Percentiles rank a stretch among this genome's conserved stretches.
Conservation (phyloP, 805 yeast genomes). For the Candida gorgasii region DNA sequence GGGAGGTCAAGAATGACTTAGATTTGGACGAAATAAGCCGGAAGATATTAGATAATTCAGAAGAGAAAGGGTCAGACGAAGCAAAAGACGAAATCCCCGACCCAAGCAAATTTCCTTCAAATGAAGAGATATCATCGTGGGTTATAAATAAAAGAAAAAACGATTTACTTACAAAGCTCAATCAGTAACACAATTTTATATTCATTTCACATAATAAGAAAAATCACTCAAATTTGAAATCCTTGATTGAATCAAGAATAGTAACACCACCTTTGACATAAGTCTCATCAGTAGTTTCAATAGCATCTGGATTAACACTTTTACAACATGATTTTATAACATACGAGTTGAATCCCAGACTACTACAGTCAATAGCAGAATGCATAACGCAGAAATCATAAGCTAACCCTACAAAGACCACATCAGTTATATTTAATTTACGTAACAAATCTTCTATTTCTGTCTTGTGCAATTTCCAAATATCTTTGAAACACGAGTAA, state of each 20-base stretch:
- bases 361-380: conserved; percentile 70
- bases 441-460: conserved; percentile 55
- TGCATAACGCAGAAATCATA: conserved; percentile 82
- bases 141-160: conserved; percentile 47
- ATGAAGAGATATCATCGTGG: conserved; percentile 44
- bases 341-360: conserved; percentile 59
- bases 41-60: neutral
- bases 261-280: conserved; percentile 37
- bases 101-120: neutral
- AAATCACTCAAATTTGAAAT: conserved; percentile 12
- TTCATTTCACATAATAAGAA: too few relatives aligned
- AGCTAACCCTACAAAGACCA: conserved; percentile 80
- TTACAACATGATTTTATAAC: conserved; percentile 59
- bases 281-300: conserved; percentile 29
- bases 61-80: neutral
- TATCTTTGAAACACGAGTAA: conserved; percentile 83
- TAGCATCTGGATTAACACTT: conserved; percentile 49
- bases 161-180: conserved; percentile 39
- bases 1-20: neutral
- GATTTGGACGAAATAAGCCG: conserved; percentile 3
- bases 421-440: conserved; percentile 52
- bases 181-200: too few relatives aligned
- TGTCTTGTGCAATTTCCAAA: conserved; percentile 72
- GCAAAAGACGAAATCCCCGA: neutral
- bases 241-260: conserved; percentile 18